These are phyloP conservation scores for Metroxylon sagu DNA, from an alignment of 176 grass and related monocot species.

Conservation along the genomic window DNA sequence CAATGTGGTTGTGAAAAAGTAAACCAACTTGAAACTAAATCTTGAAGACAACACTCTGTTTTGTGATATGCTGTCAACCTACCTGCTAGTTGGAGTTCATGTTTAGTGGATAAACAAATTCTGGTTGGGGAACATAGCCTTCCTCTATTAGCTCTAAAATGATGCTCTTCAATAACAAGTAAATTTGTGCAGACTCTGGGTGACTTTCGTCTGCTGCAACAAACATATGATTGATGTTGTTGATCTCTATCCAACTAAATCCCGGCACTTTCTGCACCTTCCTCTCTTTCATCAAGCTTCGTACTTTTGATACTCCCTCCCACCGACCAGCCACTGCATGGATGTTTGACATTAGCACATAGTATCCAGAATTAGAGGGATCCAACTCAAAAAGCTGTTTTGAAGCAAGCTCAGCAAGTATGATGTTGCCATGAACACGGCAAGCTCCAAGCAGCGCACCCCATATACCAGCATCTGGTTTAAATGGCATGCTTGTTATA, in stretches of 20 bases:
- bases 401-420: constrained; percentile 62
- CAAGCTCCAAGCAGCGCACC: constrained; percentile 74
- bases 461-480: constrained; percentile 78
- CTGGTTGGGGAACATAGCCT: constrained; percentile 52
- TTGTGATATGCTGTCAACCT: neutral
- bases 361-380: constrained; percentile 79
- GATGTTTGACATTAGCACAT: constrained; percentile 87
- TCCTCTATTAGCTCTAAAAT: constrained; percentile 64
- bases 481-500: constrained; percentile 59
- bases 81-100: constrained; percentile 19
- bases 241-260: constrained; percentile 78
- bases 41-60: neutral
- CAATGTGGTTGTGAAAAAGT: too few species aligned
- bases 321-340: constrained; percentile 73
- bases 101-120: constrained; percentile 24
- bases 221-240: constrained; percentile 58
- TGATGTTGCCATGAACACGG: constrained; percentile 50
- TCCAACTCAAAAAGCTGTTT: constrained; percentile 58
- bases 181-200: constrained; percentile 53
- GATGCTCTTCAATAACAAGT: constrained; percentile 49
- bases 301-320: constrained; percentile 62
- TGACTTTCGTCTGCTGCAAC: constrained; percentile 66
- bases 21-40: neutral
- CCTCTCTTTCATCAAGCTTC: constrained; percentile 82
- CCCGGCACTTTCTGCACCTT: constrained; percentile 65